Evolutionary conservation across 2,329 filamentous ascomycete genomes (phyloP), one percentile per base, ranked within the genome.

Genomic region (Claviceps pazoutovae): DNA sequence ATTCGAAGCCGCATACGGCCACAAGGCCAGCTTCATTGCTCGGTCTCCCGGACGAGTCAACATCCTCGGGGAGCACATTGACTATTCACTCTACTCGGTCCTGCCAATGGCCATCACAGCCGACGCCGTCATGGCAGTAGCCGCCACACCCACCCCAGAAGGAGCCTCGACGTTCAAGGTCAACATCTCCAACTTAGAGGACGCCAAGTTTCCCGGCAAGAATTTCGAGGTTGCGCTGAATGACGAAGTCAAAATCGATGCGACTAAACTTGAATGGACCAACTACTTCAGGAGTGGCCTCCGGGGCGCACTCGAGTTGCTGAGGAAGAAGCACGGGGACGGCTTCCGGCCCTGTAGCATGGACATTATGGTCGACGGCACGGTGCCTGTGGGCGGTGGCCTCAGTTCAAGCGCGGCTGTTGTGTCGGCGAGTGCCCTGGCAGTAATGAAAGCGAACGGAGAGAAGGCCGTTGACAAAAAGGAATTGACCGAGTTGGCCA

Each of bases 61-160:
- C 72, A 93, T 98, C 63, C 96, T 98, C 65, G 93, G 93, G 67
- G 93, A 98, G 76, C 93, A 98, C 72, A 95, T 98, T 62, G 93
- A 98, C 73, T 98, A 98, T 72, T 95, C 88, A 14, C 80, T 98
- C 19, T 98, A 97, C 74, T 84, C 93, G 60, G 90, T 96, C 54
- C 76, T 98, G 23, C 93, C 93, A 50, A 96, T 96, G 82, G 93
- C 91, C 56, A 89, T 97, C 58, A 88, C 86, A 5, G 86, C 88
- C 56, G 93, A 98, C 68, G 84, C 89, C 53, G 78, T 98, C 54
- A 79, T 98, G 62, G 93, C 91, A 50, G 86, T 96, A 39, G 77
- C 66, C 60, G 71, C 75, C 52, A 74, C 75, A 30, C 67, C 76
- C 42, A 64, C 72, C 5, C 70, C 74, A 6, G 70, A 73, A 5